Base-by-base conservation (phyloP, 2,329 filamentous ascomycete genomes). In the Stenocarpella maydis region DNA sequence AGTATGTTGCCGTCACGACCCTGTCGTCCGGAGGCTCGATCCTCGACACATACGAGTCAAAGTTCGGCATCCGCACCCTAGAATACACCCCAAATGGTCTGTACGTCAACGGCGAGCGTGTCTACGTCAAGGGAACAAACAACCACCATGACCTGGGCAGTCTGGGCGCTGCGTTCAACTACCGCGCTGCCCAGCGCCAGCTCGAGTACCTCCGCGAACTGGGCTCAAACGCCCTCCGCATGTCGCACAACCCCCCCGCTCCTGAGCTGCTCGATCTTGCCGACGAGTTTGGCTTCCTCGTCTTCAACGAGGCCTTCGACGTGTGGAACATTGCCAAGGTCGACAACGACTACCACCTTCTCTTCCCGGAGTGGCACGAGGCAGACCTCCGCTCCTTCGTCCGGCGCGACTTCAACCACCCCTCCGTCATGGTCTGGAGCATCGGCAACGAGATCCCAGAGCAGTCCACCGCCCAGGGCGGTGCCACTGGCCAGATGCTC, bases 271-370 rank as follows among this genome's bases (percentile, higher is more conserved):
- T 88, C 1, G 81, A 85, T 8, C 72, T 87, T 5, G 80, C 85
- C 1, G 86, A 88, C 73, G 74, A 76, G 2, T 75, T 85, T 73
- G 86, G 86, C 0, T 81, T 87, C 69, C 54, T 87, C 4, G 83
- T 87, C 7, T 74, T 87, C 50, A 83, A 86, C 71, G 86, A 88
- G 75, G 82, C 85, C 24, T 87, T 87, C 72, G 86, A 87, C 73
- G 76, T 74, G 8, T 88, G 85, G 86, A 72, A 78, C 19, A 71
- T 47, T 19, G 69, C 76, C 24, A 87, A 88, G 74, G 82, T 78
- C 0, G 70, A 71, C 2, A 82, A 83, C 71, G 86, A 87, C 74
- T 87, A 83, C 72, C 82, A 86, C 71, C 73, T 83, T 19, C 81
- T 87, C 69, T 88, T 86, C 69, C 26, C 76, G 0, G 85, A 87